Base-by-base conservation (phyloP, 2,329 filamentous ascomycete genomes). In the Alternaria arbusti region DNA sequence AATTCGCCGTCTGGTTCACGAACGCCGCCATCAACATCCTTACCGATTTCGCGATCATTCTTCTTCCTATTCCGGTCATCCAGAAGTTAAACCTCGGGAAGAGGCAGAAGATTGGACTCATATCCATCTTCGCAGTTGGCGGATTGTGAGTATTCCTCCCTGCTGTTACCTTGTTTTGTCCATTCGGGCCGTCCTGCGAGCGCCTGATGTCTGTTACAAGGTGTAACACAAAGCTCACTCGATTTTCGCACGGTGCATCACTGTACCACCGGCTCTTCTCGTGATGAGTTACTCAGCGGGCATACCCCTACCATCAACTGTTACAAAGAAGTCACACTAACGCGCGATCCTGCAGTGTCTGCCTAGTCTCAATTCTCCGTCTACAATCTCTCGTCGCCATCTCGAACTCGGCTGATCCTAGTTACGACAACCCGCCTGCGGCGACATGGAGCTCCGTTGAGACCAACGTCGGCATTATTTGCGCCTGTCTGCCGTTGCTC, bases 81-180 rank as follows among this genome's bases (percentile, higher is more conserved):
- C 59, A 67, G 49, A 72, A 70, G 11, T 62, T 82, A 50, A 78
- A 76, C 17, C 69, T 82, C 22, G 73, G 76, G 10, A 65, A 63
- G 15, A 66, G 70, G 23, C 78, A 82, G 60, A 82, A 81, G 63
- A 62, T 74, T 40, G 76, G 77, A 9, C 66, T 82, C 5, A 70
- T 73, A 7, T 72, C 70, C 6, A 76, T 82, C 26, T 82, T 82
- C 52, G 74, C 76, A 7, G 66, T 82, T 11, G 81, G 80, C 26
- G 74, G 75, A 26, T 80, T 82, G 81, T 82, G 72, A 74, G 79
- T 78, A 52, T 54, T 47, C 45, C 15, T 47, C 36, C 22, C 10
- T 20, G 11, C n/a, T 54, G n/a, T 20, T 22, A 6, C 10, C 8
- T 26, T 11, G 26, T 45, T 57, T 47, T 50, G 57, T 56, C 60